A percentile compares a stretch with the other conserved stretches of the same genome.
Evolutionary conservation across 139 green algal genomes (phyloP).

Genomic region (Mesotaenium endlicherianum): DNA sequence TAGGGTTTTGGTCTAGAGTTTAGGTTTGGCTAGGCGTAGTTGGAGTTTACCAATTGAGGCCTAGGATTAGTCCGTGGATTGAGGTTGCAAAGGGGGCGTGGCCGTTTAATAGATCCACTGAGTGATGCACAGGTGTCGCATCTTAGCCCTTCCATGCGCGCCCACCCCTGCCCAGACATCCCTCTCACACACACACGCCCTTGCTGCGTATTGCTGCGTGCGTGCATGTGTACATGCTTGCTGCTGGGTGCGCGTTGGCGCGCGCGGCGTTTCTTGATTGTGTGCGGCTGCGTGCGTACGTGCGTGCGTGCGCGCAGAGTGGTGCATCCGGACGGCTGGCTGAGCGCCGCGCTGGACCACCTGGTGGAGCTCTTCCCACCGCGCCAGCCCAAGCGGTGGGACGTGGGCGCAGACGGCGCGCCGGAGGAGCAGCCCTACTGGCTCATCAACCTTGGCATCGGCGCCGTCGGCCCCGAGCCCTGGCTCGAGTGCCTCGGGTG

Average conservation of each 20-base stretch:
- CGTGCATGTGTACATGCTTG: no score
- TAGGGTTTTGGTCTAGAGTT: no score
- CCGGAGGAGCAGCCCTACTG: constrained; percentile 29
- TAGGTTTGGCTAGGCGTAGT: no score
- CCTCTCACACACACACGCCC: neutral
- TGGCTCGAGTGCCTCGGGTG: constrained; percentile 32
- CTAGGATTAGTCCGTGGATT: no score
- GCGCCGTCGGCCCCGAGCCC: constrained; percentile 2
- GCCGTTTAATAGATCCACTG: no score
- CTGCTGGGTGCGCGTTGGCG: no score
- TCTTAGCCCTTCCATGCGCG: neutral
- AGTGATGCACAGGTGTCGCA: no score
- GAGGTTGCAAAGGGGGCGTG: no score
- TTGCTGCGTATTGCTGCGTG: no score
- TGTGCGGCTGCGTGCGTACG: no score
- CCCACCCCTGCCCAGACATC: neutral
- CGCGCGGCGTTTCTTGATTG: no score
- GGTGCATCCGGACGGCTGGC: constrained; percentile 28
- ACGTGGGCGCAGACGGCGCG: neutral
- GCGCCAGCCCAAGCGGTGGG: neutral
- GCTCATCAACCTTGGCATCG: constrained; percentile 33
- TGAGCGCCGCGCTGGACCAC: constrained; percentile 10
- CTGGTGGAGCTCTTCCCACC: constrained; percentile 19
- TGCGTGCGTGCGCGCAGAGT: neutral
- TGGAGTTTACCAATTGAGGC: no score